A percentile compares a stretch with the other conserved stretches of the same genome.
Conservation (phyloP, 2,329 filamentous ascomycete species). For the Piedraia hortae region DNA sequence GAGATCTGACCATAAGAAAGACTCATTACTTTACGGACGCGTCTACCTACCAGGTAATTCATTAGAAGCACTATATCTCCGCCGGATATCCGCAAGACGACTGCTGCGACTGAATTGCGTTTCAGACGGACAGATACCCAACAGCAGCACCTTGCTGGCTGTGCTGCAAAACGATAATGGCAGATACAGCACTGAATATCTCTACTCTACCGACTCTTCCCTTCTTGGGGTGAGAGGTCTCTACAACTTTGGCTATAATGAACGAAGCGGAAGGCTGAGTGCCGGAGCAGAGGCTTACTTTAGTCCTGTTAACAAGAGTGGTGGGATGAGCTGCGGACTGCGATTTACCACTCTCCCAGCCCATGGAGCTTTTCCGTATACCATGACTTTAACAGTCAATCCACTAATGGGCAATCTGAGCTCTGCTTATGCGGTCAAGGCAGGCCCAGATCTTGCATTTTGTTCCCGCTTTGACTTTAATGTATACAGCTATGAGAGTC, state of each 20-base stretch:
- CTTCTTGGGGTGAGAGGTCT: conserved; percentile 66
- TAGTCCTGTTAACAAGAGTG: conserved; percentile 76
- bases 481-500: conserved; percentile 68
- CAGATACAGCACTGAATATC: conserved; percentile 65
- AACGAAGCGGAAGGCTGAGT: conserved; percentile 52
- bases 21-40: conserved; percentile 45
- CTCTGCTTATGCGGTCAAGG: conserved; percentile 74
- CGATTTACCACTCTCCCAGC: conserved; percentile 68
- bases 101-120: conserved; percentile 61
- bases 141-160: conserved; percentile 48
- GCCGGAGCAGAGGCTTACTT: conserved; percentile 89
- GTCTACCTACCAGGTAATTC: conserved; percentile 63
- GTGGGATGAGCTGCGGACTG: conserved; percentile 66
- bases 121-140: conserved; percentile 40
- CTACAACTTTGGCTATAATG: conserved; percentile 77
- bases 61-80: conserved; percentile 62
- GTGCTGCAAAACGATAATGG: conserved; percentile 59
- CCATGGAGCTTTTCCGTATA: conserved; percentile 67
- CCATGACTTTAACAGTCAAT: conserved; percentile 76
- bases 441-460: conserved; percentile 54
- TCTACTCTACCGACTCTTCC: conserved; percentile 79
- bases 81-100: conserved; percentile 46
- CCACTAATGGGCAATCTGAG: conserved; percentile 84
- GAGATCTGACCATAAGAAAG: conserved; percentile 21
- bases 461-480: conserved; percentile 92